A percentile compares a stretch with the other conserved stretches of the same genome.
These are phyloP conservation scores for Tolypocladium amazonense DNA, from an alignment of 2,329 filamentous ascomycete species.

Conservation along the genomic window DNA sequence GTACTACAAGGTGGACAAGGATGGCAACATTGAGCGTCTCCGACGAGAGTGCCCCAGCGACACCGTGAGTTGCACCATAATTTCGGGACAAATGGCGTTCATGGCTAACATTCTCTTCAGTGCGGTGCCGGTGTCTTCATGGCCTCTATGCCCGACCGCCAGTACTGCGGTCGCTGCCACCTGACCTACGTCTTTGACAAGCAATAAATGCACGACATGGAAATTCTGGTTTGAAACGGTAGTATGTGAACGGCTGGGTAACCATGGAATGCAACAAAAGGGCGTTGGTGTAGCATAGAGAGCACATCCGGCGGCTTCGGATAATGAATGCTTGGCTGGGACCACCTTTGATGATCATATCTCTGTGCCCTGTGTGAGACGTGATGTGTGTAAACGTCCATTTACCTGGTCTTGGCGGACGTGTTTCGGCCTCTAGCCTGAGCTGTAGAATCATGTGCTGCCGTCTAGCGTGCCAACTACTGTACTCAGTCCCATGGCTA, in stretches of 20 bases:
- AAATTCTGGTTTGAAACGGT: constrained; percentile 17
- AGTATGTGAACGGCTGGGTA: constrained; percentile 17
- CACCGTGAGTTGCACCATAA: constrained; percentile 50
- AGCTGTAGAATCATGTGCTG: neutral
- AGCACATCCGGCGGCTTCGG: constrained; percentile 28
- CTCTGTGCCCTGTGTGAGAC: constrained; percentile 4
- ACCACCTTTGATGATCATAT: neutral
- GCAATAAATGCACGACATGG: constrained; percentile 33
- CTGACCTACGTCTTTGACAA: constrained; percentile 66
- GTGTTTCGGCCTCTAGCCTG: no score
- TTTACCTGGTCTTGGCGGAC: neutral
- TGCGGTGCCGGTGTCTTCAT: constrained; percentile 99
- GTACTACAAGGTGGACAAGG: constrained; percentile 99
- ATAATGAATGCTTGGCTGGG: constrained; percentile 26
- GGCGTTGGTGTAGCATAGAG: constrained; percentile 34
- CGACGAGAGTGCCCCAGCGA: constrained; percentile 93
- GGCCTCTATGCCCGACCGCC: constrained; percentile 99
- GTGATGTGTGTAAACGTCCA: neutral
- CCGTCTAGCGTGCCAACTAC: neutral
- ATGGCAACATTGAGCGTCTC: constrained; percentile 99
- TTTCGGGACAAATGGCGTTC: no score
- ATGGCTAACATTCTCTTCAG: constrained; percentile 29
- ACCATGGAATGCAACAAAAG: constrained; percentile 19
- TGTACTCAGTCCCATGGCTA: no score
- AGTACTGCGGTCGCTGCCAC: constrained; percentile 80